Evolutionary conservation across 164 flowering plant species (phyloP), one percentile per base, ranked within the genome.

Genomic region (Pachysandra terminalis): DNA sequence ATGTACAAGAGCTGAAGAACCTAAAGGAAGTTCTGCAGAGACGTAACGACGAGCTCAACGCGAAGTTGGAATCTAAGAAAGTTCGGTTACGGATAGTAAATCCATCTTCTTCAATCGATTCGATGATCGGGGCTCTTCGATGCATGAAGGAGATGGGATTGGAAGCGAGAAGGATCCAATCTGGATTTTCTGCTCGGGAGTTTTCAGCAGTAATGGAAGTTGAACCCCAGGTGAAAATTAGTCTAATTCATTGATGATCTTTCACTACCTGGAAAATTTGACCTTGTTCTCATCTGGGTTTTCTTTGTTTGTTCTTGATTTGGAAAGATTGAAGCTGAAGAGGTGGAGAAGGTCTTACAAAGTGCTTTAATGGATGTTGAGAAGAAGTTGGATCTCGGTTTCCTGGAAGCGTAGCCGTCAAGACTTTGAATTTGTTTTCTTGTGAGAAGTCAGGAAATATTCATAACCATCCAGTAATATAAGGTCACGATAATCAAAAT

Each of bases 21-120:
- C n/a, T n/a, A 0, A 77, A 70, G 67, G 71, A 76, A 32, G 80
- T 73, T 68, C 41, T 84, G 73, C 40, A 69, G 69, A 75, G 66
- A 61, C 56, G 68, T 56, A 80, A 73, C 28, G 0, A 12, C 9
- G 81, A 79, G 67, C 62, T 84, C 12, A 71, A 77, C 55, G 41
- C 57, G 17, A 64, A 26, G 1, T 28, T 72, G 25, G 69, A 13
- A 4, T 72, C 8, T 14, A 35, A 15, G 17, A 66, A 59, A 49
- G 80, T 83, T 32, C 61, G 53, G 52, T 13, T 83, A 5, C 70
- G 16, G 21, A 74, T 80, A 4, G 65, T 1, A 17, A 57, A 68
- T 65, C 83, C 85, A 19, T 26, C 72, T 56, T 81, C 81, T 35
- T 79, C 82, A 19, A 45, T 80, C 37, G 87, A 84, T 59, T 80